Evolutionary conservation across 2,329 filamentous ascomycete species (phyloP).

Genomic region (Alternaria arborescens): DNA sequence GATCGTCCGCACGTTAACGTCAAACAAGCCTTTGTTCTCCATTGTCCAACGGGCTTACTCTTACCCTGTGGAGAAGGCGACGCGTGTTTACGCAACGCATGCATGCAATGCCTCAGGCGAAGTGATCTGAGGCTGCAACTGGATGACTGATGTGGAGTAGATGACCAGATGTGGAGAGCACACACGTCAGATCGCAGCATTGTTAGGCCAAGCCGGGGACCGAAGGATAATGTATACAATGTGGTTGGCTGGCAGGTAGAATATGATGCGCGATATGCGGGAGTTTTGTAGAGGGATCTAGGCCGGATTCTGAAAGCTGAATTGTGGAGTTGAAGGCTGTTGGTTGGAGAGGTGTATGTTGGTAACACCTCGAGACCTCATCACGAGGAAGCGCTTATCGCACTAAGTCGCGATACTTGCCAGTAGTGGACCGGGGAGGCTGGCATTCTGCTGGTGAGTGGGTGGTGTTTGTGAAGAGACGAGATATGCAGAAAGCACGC

Average conservation of each 20-base stretch:
- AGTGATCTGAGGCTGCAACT: slow-evolving; percentile 1
- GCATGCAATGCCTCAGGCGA: slow-evolving; percentile 3
- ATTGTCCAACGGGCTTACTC: neutral
- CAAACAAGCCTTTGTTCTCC: slow-evolving; percentile 3
- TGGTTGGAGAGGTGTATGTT: neutral
- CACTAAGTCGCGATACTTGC: slow-evolving; percentile 2
- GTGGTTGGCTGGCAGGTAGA: slow-evolving; percentile 1
- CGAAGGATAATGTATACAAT: neutral
- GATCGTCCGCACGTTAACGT: neutral
- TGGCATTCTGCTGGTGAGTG: neutral
- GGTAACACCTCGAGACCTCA: slow-evolving; percentile 5
- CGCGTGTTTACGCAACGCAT: slow-evolving; percentile 2
- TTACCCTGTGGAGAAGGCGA: slow-evolving; percentile 1
- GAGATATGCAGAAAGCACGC: neutral
- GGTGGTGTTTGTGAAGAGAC: neutral
- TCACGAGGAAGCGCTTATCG: slow-evolving; percentile 6
- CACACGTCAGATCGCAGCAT: slow-evolving; percentile 11
- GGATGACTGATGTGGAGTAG: slow-evolving; percentile 3
- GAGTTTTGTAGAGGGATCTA: slow-evolving; percentile 2
- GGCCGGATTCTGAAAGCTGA: slow-evolving; percentile 2
- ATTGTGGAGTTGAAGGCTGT: slow-evolving; percentile 2
- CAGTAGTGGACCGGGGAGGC: neutral
- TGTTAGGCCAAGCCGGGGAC: neutral
- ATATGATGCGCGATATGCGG: slow-evolving; percentile 3
- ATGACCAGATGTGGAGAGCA: slow-evolving; percentile 3